A percentile compares a stretch with the other conserved stretches of the same genome.
phyloP scores from a whole-genome alignment of 1,284 basidiomycete species.

The Malassezia sp. region DNA sequence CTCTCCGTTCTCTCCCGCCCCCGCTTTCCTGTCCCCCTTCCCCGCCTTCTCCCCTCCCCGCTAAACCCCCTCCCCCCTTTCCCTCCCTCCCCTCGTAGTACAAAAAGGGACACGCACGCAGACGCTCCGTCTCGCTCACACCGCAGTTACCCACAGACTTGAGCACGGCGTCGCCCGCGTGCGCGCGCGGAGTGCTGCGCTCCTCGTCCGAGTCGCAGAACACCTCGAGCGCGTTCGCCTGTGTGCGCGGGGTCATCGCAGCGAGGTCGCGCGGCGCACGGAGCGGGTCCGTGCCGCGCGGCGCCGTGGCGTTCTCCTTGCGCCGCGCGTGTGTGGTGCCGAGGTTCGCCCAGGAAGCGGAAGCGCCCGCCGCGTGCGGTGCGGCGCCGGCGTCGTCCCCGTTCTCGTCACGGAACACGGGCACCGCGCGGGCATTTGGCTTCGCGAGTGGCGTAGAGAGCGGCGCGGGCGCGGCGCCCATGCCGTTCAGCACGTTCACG shows the following conservation, averaged over 20 bases:
- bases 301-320: constrained; percentile 23
- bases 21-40: too few species aligned
- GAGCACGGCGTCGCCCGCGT: constrained; percentile 1
- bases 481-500: constrained; percentile 12
- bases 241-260: constrained; percentile 8
- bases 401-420: constrained; percentile 15
- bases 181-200: constrained; percentile 22
- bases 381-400: constrained; percentile 1
- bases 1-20: too few species aligned
- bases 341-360: constrained; percentile 27
- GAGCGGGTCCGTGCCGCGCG: constrained; percentile 5
- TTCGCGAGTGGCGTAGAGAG: neutral
- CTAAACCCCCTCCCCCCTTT: too few species aligned
- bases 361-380: neutral
- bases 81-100: constrained; percentile 32
- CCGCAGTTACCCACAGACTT: too few species aligned
- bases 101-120: constrained; percentile 34
- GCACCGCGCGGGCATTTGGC: constrained; percentile 14
- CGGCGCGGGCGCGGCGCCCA: too few species aligned
- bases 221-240: constrained; percentile 25
- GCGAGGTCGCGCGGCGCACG: neutral
- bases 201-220: constrained; percentile 49
- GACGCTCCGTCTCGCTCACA: constrained; percentile 27
- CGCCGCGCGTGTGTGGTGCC: constrained; percentile 23
- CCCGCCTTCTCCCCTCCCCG: too few species aligned